Evolutionary conservation across 495 filamentous ascomycete genomes (phyloP), one percentile per base, ranked within the genome.

Genomic region (Penicillium angulare): DNA sequence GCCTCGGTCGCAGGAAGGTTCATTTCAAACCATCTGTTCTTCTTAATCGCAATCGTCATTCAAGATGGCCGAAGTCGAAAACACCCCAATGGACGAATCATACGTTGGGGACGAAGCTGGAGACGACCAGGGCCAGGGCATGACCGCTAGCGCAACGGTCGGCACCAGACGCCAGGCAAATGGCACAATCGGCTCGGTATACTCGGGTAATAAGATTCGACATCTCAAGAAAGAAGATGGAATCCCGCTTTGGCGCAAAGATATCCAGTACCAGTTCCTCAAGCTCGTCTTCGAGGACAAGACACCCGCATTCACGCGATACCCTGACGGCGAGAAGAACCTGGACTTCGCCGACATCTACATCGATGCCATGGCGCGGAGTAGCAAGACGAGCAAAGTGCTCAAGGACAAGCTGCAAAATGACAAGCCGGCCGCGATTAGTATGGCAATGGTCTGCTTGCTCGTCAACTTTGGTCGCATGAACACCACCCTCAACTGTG

Each of bases 361-460:
- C 70, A 90, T 98, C 63, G 92, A 97, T 69, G 90, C 92, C 34
- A 98, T 98, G 93, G 91, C 95, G 6, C 80, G 90, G 70, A 98
- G 93, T 69, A 97, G 90, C 79, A 98, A 98, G 76, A 97, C 92
- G 23, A 97, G 93, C 73, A 97, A 97, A 71, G 95, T 98, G 51
- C 78, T 98, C 43, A 88, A 95, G 64, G 93, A 98, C 59, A 98
- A 98, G 76, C 80, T 98, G 56, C 83, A 96, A 60, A 92, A 83
- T 60, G 93, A 97, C 65, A 86, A 89, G 58, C 83, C 87, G 48
- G 90, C 90, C 35, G 93, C 95, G 23, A 87, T 95, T 65, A 90
- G 88, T 62, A 98, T 98, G 95, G 93, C 93, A 7, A 98, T 98
- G 93, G 90, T 98, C 50, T 98, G 93, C 74, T 72, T 98, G 61